phyloP scores from a whole-genome alignment of 371 early-diverging fungal genomes.

The Lichtheimia corymbifera region DNA sequence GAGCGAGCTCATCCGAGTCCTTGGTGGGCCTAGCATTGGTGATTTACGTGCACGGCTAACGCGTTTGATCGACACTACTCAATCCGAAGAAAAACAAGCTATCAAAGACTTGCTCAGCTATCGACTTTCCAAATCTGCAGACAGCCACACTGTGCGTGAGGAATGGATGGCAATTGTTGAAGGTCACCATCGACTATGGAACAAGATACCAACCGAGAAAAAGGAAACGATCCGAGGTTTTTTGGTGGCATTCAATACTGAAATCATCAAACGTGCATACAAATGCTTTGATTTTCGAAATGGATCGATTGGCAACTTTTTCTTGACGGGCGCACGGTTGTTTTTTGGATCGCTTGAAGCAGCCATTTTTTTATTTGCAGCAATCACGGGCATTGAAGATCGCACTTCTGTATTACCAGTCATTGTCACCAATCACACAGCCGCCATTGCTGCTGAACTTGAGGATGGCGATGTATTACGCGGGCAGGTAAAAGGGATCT shows the following conservation, averaged over 20 bases:
- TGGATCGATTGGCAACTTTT: conserved; percentile 76
- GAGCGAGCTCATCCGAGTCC: conserved; percentile 62
- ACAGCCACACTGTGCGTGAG: conserved; percentile 47
- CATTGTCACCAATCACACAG: conserved; percentile 59
- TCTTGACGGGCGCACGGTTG: conserved; percentile 69
- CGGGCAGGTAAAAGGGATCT: conserved; percentile 40
- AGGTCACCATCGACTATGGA: conserved; percentile 65
- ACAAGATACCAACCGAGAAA: conserved; percentile 58
- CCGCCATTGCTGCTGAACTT: conserved; percentile 62
- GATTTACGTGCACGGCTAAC: conserved; percentile 65
- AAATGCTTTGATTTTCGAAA: conserved; percentile 73
- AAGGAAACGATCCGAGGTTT: conserved; percentile 74
- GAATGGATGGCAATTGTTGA: conserved; percentile 70
- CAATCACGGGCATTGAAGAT: conserved; percentile 61
- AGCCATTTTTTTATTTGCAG: conserved; percentile 65
- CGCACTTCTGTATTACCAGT: conserved; percentile 63
- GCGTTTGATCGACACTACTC: conserved; percentile 51
- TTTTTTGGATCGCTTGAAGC: conserved; percentile 71
- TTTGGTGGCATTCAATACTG: conserved; percentile 64
- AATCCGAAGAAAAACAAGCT: conserved; percentile 30
- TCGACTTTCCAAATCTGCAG: conserved; percentile 56
- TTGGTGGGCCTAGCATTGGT: conserved; percentile 72
- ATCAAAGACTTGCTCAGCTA: conserved; percentile 67
- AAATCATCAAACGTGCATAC: conserved; percentile 63
- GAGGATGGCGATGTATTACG: conserved; percentile 53